A percentile compares a stretch with the other conserved stretches of the same genome.
Evolutionary conservation across 768 basidiomycete genomes (phyloP).

Genomic region (Hirschioporus abietinus): DNA sequence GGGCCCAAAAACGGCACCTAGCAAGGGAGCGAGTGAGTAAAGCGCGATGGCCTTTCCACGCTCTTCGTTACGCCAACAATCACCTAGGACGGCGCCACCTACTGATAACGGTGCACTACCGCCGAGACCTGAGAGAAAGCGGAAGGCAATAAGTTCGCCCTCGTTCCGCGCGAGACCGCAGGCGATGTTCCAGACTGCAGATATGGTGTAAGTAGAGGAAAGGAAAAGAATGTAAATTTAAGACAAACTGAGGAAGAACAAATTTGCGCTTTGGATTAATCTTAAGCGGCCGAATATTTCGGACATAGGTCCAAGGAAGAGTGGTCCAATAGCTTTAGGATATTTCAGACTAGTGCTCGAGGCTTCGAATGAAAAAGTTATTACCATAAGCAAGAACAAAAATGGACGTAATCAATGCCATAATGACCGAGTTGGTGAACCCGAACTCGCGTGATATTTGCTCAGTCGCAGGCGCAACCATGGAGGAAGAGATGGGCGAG

Average conservation of each 20-base stretch:
- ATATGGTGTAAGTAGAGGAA: neutral
- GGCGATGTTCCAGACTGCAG: constrained; percentile 23
- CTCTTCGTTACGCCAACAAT: constrained; percentile 57
- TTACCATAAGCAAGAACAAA: constrained; percentile 58
- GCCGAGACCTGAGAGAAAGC: constrained; percentile 65
- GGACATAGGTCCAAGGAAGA: constrained; percentile 16
- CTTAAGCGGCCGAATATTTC: constrained; percentile 25
- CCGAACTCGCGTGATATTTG: constrained; percentile 52
- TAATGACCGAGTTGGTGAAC: constrained; percentile 41
- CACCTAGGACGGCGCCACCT: constrained; percentile 55
- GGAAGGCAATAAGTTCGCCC: constrained; percentile 57
- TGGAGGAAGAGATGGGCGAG: constrained; percentile 58
- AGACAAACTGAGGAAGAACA: constrained; percentile 6
- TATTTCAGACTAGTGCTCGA: neutral
- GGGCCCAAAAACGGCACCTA: constrained; percentile 35
- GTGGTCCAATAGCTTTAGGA: constrained; percentile 11
- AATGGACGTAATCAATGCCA: constrained; percentile 58
- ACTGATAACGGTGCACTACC: constrained; percentile 64
- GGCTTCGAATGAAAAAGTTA: constrained; percentile 10
- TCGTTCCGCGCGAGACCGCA: constrained; percentile 54
- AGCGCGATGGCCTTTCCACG: constrained; percentile 60
- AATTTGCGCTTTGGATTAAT: constrained; percentile 23
- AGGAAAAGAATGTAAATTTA: constrained; percentile 53
- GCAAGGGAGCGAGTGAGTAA: constrained; percentile 58
- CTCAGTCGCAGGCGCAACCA: constrained; percentile 60